phyloP scores from a whole-genome alignment of 78 protist genomes.

The Neovahlkampfia damariscottae region DNA sequence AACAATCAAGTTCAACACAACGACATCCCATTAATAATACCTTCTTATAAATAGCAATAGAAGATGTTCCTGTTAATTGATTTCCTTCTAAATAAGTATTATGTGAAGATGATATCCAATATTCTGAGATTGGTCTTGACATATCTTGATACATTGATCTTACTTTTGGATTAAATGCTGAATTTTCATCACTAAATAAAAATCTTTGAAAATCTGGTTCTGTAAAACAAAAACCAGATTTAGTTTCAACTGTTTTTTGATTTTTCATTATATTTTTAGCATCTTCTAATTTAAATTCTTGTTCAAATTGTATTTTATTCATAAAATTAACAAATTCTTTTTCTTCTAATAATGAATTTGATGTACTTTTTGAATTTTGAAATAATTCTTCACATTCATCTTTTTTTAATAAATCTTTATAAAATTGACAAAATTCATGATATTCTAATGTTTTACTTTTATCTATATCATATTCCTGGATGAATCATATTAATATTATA shows the following conservation, averaged over 20 bases:
- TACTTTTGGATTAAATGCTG: not conserved
- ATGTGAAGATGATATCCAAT: slow-evolving; percentile 65
- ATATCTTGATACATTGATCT: slow-evolving; percentile 38
- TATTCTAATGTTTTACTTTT: not conserved
- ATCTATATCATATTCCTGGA: not conserved
- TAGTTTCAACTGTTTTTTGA: no score
- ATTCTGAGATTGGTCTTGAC: slow-evolving; percentile 46
- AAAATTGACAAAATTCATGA: not conserved
- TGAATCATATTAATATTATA: no score
- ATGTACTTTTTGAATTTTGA: no score
- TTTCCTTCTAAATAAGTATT: slow-evolving; percentile 77
- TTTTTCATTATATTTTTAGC: no score
- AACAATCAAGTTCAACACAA: slow-evolving; percentile 54
- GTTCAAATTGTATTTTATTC: no score
- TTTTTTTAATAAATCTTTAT: no score
- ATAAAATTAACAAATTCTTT: no score
- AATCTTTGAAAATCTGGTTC: no score
- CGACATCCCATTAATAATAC: slow-evolving; percentile 27
- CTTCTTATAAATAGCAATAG: slow-evolving; percentile 4
- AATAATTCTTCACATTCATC: no score
- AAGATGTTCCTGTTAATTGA: slow-evolving; percentile 52
- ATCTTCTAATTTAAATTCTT: no score
- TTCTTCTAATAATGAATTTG: no score
- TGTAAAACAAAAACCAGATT: no score
- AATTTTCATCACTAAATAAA: not conserved